Evolutionary conservation across 106 monocot genomes (phyloP), one percentile per base, ranked within the genome.

Genomic region (Acorus gramineus): DNA sequence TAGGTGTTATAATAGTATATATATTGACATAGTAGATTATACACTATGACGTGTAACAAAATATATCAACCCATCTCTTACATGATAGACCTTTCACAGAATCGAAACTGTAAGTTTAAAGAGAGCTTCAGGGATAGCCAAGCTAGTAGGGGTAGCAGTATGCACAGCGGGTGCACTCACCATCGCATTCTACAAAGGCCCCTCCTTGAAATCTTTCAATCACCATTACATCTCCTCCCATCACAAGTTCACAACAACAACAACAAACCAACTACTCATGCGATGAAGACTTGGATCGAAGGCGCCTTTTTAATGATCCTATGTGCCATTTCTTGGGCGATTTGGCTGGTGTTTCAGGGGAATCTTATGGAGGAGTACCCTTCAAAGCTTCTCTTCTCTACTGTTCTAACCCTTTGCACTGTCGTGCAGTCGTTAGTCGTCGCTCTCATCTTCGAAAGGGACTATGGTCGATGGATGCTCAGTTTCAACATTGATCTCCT

Each of bases 301-400:
- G 69, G 70, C 6, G 52, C 50, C n/a, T 70, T 70, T 51, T 10
- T 70, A 4, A 55, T 70, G 61, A 11, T 75, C 10, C 10, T 42
- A 11, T 8, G 68, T 0, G 55, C 54, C 55, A 42, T 46, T 5
- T 28, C 47, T 44, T 68, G 69, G 69, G 53, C 75, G 14, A 44
- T 63, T 7, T 75, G 68, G 68, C 28, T 75, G 43, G 60, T 75
- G 6, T 44, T 67, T 42, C 69, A 86, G 85, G 82, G 82, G 1
- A 8, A 68, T 8, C 5, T 86, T 42, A 42, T 86, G 43, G 76
- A 63, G 5, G 82, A 82, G 61, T 86, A 64, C 56, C 69, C 81
- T 54, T 66, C 75, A 2, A 82, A 82, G 73, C 73, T 86, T 56
- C 75, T 82, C 11, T 59, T 79, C 47, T 79, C 76, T 1, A 61